These are phyloP conservation scores for Rhodotorula sp. DNA, from an alignment of 1,284 basidiomycete genomes.

Conservation along the genomic window DNA sequence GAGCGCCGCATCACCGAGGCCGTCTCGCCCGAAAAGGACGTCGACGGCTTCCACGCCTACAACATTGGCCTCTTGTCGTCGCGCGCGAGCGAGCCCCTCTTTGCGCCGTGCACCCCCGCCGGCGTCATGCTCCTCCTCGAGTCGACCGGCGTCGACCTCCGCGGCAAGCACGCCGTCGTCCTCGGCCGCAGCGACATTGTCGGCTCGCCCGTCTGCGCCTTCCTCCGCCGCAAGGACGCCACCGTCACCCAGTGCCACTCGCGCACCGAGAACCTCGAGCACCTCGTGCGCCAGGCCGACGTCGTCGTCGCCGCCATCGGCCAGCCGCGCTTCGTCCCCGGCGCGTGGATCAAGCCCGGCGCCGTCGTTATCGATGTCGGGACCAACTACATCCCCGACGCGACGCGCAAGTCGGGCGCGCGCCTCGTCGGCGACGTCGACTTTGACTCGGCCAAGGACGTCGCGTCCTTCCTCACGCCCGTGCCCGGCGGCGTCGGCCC, in stretches of 20 bases:
- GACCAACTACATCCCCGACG: slow-evolving; percentile 92
- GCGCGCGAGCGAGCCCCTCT: slow-evolving; percentile 84
- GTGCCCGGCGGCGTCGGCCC: slow-evolving; percentile 98
- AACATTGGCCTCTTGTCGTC: slow-evolving; percentile 96
- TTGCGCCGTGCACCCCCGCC: slow-evolving; percentile 93
- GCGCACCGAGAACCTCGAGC: slow-evolving; percentile 75
- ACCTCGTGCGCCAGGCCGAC: slow-evolving; percentile 82
- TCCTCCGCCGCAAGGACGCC: slow-evolving; percentile 86
- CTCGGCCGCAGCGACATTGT: slow-evolving; percentile 98
- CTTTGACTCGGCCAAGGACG: slow-evolving; percentile 70
- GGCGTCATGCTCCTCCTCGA: slow-evolving; percentile 90
- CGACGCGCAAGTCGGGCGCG: slow-evolving; percentile 90
- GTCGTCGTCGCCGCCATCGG: slow-evolving; percentile 94
- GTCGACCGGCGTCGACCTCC: slow-evolving; percentile 71
- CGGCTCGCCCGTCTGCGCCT: slow-evolving; percentile 87
- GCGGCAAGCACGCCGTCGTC: slow-evolving; percentile 82
- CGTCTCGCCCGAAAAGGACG: slow-evolving; percentile 92
- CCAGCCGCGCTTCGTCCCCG: slow-evolving; percentile 84
- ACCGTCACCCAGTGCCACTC: slow-evolving; percentile 99
- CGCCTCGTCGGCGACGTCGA: slow-evolving; percentile 96
- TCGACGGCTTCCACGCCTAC: slow-evolving; percentile 98
- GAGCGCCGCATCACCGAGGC: slow-evolving; percentile 92
- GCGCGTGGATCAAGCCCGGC: slow-evolving; percentile 93
- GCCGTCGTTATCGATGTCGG: slow-evolving; percentile 95
- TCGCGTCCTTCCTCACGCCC: slow-evolving; percentile 90